Conservation (phyloP, 2,329 filamentous ascomycete genomes). For the Scopulariopsis brevicaulis region DNA sequence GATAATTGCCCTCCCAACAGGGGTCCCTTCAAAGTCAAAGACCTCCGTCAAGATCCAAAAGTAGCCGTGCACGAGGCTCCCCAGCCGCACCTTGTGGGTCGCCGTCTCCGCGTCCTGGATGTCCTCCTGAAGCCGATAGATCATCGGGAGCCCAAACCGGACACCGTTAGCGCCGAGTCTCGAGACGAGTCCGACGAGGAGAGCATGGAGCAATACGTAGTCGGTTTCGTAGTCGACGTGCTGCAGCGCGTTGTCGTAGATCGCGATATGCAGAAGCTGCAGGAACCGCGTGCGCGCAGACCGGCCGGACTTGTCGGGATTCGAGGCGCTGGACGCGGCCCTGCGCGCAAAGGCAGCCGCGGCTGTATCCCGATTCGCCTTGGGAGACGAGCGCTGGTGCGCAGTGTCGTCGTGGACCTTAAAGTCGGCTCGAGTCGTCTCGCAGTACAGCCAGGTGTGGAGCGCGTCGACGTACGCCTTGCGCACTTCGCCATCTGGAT, state of each 20-base stretch:
- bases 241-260: conserved; percentile 82
- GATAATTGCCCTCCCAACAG: conserved; percentile 58
- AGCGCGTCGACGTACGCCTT: conserved; percentile 79
- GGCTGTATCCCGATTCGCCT: conserved; percentile 26
- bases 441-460: conserved; percentile 73
- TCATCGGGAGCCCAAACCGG: conserved; percentile 74
- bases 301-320: conserved; percentile 41
- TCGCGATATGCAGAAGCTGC: conserved; percentile 68
- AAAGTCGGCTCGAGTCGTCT: conserved; percentile 58
- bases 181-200: conserved; percentile 63
- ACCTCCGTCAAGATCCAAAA: conserved; percentile 69
- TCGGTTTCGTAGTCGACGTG: conserved; percentile 62
- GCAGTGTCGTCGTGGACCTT: conserved; percentile 45
- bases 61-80: conserved; percentile 80
- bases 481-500: conserved; percentile 66
- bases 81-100: conserved; percentile 64
- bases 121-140: conserved; percentile 79
- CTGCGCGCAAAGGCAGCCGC: conserved; percentile 36
- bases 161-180: conserved; percentile 75
- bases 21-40: conserved; percentile 63
- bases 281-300: conserved; percentile 60
- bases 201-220: conserved; percentile 63
- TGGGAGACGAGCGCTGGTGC: conserved; percentile 29
- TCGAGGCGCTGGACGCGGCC: conserved; percentile 57
- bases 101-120: conserved; percentile 56